phyloP scores from a whole-genome alignment of 345 rosid species.

The Dimocarpus longan region DNA sequence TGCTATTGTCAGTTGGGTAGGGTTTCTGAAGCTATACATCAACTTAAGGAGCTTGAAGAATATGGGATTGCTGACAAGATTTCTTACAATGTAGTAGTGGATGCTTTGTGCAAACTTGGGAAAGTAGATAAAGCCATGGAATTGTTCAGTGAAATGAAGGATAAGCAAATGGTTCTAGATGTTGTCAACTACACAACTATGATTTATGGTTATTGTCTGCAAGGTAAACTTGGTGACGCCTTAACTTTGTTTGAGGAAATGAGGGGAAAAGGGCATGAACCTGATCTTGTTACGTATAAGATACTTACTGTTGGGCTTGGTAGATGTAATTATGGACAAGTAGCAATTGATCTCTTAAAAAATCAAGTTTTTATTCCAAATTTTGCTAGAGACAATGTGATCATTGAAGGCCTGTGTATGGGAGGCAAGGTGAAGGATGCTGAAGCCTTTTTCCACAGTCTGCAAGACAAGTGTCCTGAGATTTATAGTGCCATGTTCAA shows the following conservation, averaged over 20 bases:
- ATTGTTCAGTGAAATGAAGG: conserved; percentile 62
- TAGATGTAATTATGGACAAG: conserved; percentile 44
- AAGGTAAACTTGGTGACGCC: conserved; percentile 50
- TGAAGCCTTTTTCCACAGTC: conserved; percentile 42
- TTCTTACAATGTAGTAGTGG: conserved; percentile 53
- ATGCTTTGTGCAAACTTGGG: conserved; percentile 69
- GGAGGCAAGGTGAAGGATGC: conserved; percentile 66
- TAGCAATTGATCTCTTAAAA: conserved; percentile 38
- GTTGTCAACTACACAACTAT: conserved; percentile 69
- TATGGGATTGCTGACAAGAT: conserved; percentile 51
- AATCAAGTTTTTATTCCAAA: conserved; percentile 49
- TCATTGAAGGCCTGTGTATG: conserved; percentile 69
- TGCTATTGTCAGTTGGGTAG: conserved; percentile 52
- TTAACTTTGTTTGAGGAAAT: conserved; percentile 52
- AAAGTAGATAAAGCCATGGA: conserved; percentile 55
- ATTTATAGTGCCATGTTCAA: conserved; percentile 55
- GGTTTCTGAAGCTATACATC: conserved; percentile 37
- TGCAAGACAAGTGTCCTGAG: conserved; percentile 42
- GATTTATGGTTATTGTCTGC: conserved; percentile 59
- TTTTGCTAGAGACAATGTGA: conserved; percentile 47
- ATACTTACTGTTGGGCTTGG: conserved; percentile 61
- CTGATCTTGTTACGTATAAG: conserved; percentile 55
- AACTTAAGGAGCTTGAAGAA: conserved; percentile 41
- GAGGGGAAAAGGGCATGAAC: conserved; percentile 45
- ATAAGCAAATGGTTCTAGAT: conserved; percentile 49